A percentile compares a stretch with the other conserved stretches of the same genome.
These are phyloP conservation scores for Xerocomus amazonicus DNA, from an alignment of 1,284 basidiomycete species.

Conservation along the genomic window DNA sequence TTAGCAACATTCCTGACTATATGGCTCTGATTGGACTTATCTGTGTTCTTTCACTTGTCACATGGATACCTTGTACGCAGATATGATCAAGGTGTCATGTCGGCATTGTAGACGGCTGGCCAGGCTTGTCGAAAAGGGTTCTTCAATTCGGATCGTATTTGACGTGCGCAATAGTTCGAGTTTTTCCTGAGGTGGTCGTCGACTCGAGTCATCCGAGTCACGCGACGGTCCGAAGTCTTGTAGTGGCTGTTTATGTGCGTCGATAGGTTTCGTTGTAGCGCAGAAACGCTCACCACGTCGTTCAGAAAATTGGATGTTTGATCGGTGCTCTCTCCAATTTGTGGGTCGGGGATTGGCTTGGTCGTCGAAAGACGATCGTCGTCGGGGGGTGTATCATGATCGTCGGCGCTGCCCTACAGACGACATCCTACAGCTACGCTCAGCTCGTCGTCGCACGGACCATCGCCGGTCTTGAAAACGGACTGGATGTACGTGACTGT, in stretches of 20 bases:
- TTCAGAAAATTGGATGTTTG: conserved; percentile 34
- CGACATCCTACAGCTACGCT: conserved; percentile 43
- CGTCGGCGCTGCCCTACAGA: conserved; percentile 49
- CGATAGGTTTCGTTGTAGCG: background rate
- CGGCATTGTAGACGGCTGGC: conserved; percentile 28
- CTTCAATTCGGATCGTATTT: background rate
- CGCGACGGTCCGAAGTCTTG: conserved; percentile 32
- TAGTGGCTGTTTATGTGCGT: conserved; percentile 29
- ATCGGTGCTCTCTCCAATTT: conserved; percentile 49
- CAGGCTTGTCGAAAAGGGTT: conserved; percentile 17
- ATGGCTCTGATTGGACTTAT: too few species aligned
- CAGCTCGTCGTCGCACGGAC: conserved; percentile 53
- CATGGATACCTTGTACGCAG: conserved; percentile 7
- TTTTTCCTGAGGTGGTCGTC: conserved; percentile 29
- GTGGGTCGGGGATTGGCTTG: conserved; percentile 46
- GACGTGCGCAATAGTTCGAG: conserved; percentile 25
- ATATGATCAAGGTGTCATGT: conserved; percentile 36
- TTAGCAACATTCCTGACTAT: too few species aligned
- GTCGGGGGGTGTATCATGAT: conserved; percentile 51
- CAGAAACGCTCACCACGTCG: background rate
- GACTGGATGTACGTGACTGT: conserved; percentile 49
- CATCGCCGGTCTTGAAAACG: conserved; percentile 67
- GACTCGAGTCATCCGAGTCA: conserved; percentile 28
- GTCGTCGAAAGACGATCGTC: conserved; percentile 48
- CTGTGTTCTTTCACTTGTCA: conserved; percentile 3